Base-by-base conservation (phyloP, 257 asterid genomes). In the Paraleonurus japonicus region DNA sequence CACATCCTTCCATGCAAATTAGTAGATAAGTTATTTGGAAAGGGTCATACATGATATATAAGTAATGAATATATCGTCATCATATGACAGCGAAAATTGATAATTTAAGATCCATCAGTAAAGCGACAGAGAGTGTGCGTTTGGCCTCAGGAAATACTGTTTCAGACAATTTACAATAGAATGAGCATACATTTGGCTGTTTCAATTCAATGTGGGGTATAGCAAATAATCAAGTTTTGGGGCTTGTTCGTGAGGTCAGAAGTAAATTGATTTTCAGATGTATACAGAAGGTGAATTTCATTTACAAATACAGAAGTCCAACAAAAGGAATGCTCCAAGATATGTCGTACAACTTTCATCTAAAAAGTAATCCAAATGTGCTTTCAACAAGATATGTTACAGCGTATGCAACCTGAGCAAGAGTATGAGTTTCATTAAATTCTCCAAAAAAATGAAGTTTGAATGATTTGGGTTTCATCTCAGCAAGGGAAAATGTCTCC, bases 191-290 rank as follows among this genome's bases (percentile, higher is more conserved):
- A 47, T 3, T 20, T 48, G 47, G 41, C 20, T 48, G 54, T 45
- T 22, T 22, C 11, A 54, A 12, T 28, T 8, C 19, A 15, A 47
- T 7, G 7, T 20, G 32, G 17, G 20, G 54, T 27, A 37, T 37
- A 62, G 61, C 51, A 65, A 53, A 65, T 41, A 74, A 20, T 33
- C 33, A 33, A 69, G 58, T 50, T 45, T 61, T n/a, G 26, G 72
- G 54, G 68, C 12, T 20, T 51, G 65, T 10, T 37, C 2, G 15
- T 35, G 7, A 16, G 2, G 17, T 54, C 33, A 26, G 35, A 7
- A 33, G 50, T 53, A 16, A 41, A 45, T 55, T 39, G 16, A 35
- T 65, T 16, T 30, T 32, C 10, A 28, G 32, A 22, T 20, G 33
- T 61, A 13, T 26, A 22, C 27, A 7, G 13, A 37, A 24, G 23